A percentile compares a stretch with the other conserved stretches of the same genome.
Conservation (phyloP, 768 basidiomycete species). For the Boletus vinaceobasis region DNA sequence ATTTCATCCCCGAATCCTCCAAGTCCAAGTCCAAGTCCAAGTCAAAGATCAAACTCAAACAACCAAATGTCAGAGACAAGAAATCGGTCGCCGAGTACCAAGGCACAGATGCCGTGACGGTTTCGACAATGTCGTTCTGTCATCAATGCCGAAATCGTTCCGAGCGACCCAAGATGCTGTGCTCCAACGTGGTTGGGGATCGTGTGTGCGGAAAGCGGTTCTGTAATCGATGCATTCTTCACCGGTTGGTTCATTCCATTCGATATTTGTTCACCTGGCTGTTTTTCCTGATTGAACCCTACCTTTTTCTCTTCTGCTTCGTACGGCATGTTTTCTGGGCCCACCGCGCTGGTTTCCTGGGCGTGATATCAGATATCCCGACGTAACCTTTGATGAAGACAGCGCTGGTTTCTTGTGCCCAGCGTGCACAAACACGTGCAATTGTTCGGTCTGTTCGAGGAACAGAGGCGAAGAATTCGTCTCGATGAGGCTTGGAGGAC, state of each 20-base stretch:
- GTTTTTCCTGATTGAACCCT: constrained; percentile 2
- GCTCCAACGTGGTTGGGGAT: constrained; percentile 20
- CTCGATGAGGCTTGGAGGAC: constrained; percentile 26
- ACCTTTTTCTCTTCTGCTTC: not conserved
- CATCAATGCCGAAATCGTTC: constrained; percentile 36
- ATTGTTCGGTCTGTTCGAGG: constrained; percentile 44
- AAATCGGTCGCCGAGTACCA: not conserved
- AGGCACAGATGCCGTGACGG: not conserved
- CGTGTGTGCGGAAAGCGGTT: constrained; percentile 32
- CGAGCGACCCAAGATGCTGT: constrained; percentile 34
- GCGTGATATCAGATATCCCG: constrained; percentile 34
- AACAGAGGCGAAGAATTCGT: constrained; percentile 48
- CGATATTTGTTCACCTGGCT: not conserved
- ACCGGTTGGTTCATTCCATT: constrained; percentile 25
- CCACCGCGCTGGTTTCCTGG: not conserved
- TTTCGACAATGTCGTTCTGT: constrained; percentile 22
- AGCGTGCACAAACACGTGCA: constrained; percentile 42
- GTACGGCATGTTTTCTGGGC: not conserved
- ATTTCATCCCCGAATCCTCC: constrained; percentile 10
- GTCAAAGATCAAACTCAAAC: not conserved
- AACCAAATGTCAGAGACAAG: not conserved
- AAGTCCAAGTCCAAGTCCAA: not conserved
- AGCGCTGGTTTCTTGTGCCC: constrained; percentile 42
- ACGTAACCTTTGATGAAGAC: constrained; percentile 34
- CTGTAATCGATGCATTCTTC: constrained; percentile 34